Evolutionary conservation across 371 early-diverging fungal species (phyloP).

Genomic region (Parasitella parasitica): DNA sequence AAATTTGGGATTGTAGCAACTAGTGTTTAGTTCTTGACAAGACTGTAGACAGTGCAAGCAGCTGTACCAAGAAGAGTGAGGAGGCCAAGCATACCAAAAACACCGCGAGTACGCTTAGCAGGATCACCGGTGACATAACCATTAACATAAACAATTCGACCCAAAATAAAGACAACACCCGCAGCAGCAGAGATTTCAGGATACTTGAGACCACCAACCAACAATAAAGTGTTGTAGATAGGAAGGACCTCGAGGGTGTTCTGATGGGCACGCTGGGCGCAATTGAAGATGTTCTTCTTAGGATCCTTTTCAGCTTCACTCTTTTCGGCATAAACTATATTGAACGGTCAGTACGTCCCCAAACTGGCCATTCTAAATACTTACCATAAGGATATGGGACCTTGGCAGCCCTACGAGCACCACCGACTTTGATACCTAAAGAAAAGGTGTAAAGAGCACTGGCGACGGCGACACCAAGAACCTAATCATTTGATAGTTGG

Average conservation of each 20-base stretch:
- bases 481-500: slow-evolving; percentile 21
- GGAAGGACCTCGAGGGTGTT: slow-evolving; percentile 42
- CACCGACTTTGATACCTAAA: slow-evolving; percentile 55
- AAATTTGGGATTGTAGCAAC: neutral
- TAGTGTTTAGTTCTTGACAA: slow-evolving; percentile 16
- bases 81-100: slow-evolving; percentile 44
- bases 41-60: slow-evolving; percentile 20
- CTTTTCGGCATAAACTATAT: slow-evolving; percentile 57
- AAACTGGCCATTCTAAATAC: too few relatives aligned
- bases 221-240: slow-evolving; percentile 32
- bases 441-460: slow-evolving; percentile 42
- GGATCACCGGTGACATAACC: slow-evolving; percentile 64
- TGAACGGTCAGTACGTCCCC: neutral
- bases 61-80: slow-evolving; percentile 45
- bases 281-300: slow-evolving; percentile 65
- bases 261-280: slow-evolving; percentile 73
- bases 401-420: slow-evolving; percentile 57
- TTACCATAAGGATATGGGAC: slow-evolving; percentile 67
- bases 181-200: slow-evolving; percentile 53
- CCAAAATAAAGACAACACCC: slow-evolving; percentile 51
- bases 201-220: slow-evolving; percentile 52
- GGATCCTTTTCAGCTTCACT: slow-evolving; percentile 58
- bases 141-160: slow-evolving; percentile 44
- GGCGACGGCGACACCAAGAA: slow-evolving; percentile 42
- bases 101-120: slow-evolving; percentile 43